Evolutionary conservation across 768 basidiomycete genomes (phyloP), one percentile per base, ranked within the genome.

Genomic region (Multifurca ochricompacta): DNA sequence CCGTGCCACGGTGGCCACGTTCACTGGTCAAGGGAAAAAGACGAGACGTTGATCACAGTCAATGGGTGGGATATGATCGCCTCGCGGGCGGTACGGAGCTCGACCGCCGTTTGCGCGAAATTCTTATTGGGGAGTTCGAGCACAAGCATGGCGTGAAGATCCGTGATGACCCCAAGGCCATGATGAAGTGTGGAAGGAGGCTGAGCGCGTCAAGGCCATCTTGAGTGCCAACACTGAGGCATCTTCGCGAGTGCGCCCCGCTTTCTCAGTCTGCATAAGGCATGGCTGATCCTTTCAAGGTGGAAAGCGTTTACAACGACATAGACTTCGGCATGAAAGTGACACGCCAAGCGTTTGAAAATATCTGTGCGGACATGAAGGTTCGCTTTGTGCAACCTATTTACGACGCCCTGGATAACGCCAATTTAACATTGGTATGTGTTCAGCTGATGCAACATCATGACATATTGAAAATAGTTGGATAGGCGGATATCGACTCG

Each of bases 141-240:
- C 67, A 72, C 46, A 87, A 86, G 69, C 73, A 86, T 55, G 79
- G 79, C 62, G 78, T 70, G 66, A 81, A 84, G 58, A 77, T 92
- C 34, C 77, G 80, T 27, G 73, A 74, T 59, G 89, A 94, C 64
- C 81, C 82, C 65, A 77, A 83, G 51, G 94, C 86, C 1, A 87
- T 96, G 85, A 87, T 90, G 4, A 95, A 94, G 69, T 98, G 6
- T 87, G 90, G 81, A 95, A 94, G 67, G 96, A 99, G 69, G 91
- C 95, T 1, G 81, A 79, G 16, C 79, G 94, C 55, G 79, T 97
- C 62, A 99, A 98, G 73, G 77, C 83, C 7, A 87, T 99, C 60
- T 70, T 99, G 56, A 96, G 92, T 67, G 96, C 95, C 34, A 99
- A 99, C 65, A 74, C 75, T 13, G 93, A 95, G 30, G 85, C 85